These are phyloP conservation scores for Chalaropsis thielavioides DNA, from an alignment of 2,329 filamentous ascomycete species.

Conservation along the genomic window DNA sequence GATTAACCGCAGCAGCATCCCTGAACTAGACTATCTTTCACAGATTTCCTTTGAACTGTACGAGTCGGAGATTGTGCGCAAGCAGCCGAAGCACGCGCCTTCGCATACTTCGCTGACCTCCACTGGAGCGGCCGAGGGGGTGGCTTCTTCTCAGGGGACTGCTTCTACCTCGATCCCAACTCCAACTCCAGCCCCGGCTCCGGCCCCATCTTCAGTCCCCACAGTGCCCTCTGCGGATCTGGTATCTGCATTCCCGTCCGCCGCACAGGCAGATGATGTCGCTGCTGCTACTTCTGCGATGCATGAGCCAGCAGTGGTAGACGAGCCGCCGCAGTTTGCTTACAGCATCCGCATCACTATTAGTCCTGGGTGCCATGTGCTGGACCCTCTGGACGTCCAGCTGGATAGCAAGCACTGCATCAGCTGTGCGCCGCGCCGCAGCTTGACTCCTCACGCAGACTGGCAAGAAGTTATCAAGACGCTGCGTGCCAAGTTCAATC, in stretches of 20 bases:
- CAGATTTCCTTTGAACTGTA: constrained; percentile 98
- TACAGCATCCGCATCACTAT: constrained; percentile 96
- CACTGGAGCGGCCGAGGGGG: not conserved
- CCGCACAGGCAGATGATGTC: not conserved
- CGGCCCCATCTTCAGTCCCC: not conserved
- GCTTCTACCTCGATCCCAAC: not conserved
- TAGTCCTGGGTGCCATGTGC: constrained; percentile 88
- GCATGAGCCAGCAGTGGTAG: constrained; percentile 32
- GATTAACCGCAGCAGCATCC: constrained; percentile 87
- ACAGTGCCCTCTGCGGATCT: not conserved
- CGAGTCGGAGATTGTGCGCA: constrained; percentile 61
- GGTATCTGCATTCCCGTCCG: not conserved
- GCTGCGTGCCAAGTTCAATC: constrained; percentile 83
- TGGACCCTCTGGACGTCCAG: constrained; percentile 90
- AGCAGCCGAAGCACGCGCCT: constrained; percentile 30
- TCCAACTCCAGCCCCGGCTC: not conserved
- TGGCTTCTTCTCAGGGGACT: not conserved
- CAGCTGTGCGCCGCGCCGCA: constrained; percentile 78
- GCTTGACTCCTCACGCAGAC: constrained; percentile 77
- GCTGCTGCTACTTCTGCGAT: constrained; percentile 16
- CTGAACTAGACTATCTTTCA: constrained; percentile 90
- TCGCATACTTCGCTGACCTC: constrained; percentile 15
- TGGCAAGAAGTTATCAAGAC: constrained; percentile 98
- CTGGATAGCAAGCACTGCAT: constrained; percentile 95
- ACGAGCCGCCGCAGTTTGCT: constrained; percentile 52